These are phyloP conservation scores for Pythium insidiosum DNA, from an alignment of 352 stramenopile genomes.

Conservation along the genomic window DNA sequence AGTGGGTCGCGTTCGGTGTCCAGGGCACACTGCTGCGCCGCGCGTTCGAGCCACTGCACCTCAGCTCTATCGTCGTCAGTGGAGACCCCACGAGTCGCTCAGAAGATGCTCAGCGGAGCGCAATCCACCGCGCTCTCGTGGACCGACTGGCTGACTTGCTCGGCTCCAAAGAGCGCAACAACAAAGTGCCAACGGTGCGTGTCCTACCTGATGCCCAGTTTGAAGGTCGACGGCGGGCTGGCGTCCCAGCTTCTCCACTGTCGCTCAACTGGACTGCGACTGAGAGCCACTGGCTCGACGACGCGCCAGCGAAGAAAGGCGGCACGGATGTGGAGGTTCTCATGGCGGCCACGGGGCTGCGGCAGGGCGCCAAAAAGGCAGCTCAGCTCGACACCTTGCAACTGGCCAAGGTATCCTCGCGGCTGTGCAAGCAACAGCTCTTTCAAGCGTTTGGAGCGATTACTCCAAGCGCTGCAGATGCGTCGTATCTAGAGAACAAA, in stretches of 20 bases:
- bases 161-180: background rate
- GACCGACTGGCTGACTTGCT: constrained; percentile 9
- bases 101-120: constrained; percentile 23
- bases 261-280: constrained; percentile 46
- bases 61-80: constrained; percentile 41
- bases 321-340: constrained; percentile 40
- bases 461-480: background rate
- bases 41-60: constrained; percentile 50
- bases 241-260: constrained; percentile 25
- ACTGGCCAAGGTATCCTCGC: constrained; percentile 49
- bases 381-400: constrained; percentile 31
- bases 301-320: background rate
- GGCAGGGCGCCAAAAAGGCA: constrained; percentile 66
- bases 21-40: constrained; percentile 68
- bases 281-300: constrained; percentile 31
- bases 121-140: constrained; percentile 38
- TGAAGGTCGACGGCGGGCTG: constrained; percentile 1
- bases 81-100: constrained; percentile 30
- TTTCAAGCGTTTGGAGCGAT: constrained; percentile 33
- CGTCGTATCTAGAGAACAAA: background rate
- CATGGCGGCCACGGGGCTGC: constrained; percentile 46
- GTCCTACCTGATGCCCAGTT: constrained; percentile 4
- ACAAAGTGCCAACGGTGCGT: background rate
- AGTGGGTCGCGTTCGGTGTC: constrained; percentile 78
- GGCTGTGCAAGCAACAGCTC: constrained; percentile 50